Percentiles rank a stretch among this genome's conserved stretches.
Evolutionary conservation across 257 asterid genomes (phyloP).

Genomic region (Plectranthus barbatus): DNA sequence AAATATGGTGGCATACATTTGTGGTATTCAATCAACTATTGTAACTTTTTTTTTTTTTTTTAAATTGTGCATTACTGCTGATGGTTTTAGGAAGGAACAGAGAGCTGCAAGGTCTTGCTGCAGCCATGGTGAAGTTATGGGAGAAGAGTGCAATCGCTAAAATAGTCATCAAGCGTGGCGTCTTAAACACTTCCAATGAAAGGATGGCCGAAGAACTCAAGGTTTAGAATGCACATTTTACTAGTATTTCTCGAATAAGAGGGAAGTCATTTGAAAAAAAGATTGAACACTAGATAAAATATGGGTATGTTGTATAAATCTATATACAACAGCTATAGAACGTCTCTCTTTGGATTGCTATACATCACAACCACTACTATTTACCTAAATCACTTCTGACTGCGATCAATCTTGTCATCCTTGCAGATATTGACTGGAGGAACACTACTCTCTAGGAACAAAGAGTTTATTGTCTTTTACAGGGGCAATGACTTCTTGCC

Average conservation of each 20-base stretch:
- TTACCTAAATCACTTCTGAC: not conserved
- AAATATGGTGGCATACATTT: not conserved
- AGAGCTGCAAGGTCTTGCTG: conserved; percentile 83
- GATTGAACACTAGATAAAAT: not conserved
- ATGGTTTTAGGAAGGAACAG: conserved; percentile 61
- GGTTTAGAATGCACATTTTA: conserved; percentile 29
- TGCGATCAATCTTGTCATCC: conserved; percentile 6
- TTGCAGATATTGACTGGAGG: conserved; percentile 88
- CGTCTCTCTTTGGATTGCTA: not conserved
- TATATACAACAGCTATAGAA: not conserved
- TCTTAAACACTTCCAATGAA: conserved; percentile 67
- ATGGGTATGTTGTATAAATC: not conserved
- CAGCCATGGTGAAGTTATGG: conserved; percentile 86
- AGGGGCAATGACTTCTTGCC: conserved; percentile 90
- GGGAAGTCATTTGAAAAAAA: not conserved
- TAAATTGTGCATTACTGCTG: not conserved
- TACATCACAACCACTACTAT: not conserved
- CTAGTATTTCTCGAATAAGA: not conserved
- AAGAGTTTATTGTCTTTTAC: conserved; percentile 83
- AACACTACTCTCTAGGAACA: conserved; percentile 79
- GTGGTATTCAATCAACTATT: not conserved
- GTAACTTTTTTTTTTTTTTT: not conserved
- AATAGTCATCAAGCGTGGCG: conserved; percentile 91
- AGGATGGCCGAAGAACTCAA: conserved; percentile 95
- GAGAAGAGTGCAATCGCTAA: conserved; percentile 69